Percentiles rank a stretch among this genome's conserved stretches.
Conservation (phyloP, 768 basidiomycete species). For the Russula virescens region DNA sequence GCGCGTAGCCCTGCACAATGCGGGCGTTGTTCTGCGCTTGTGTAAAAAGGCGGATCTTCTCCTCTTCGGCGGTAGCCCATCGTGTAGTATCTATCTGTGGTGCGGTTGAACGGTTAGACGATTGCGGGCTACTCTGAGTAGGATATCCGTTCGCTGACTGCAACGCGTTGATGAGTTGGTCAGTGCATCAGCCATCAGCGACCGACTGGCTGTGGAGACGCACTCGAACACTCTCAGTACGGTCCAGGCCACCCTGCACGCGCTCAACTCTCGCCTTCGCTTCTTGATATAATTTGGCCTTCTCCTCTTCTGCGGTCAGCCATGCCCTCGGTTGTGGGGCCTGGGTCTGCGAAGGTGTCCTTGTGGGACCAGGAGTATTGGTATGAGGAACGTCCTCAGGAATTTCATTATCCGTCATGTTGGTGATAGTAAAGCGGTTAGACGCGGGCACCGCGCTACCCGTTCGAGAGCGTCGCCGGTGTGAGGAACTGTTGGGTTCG, state of each 20-base stretch:
- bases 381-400: slow-evolving; percentile 41
- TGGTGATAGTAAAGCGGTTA: slow-evolving; percentile 39
- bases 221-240: slow-evolving; percentile 28
- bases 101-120: slow-evolving; percentile 21
- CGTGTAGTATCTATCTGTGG: slow-evolving; percentile 20
- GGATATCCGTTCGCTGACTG: slow-evolving; percentile 14
- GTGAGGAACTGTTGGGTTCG: slow-evolving; percentile 14
- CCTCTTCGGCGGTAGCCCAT: slow-evolving; percentile 71
- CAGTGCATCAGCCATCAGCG: background rate
- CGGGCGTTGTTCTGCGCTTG: slow-evolving; percentile 62
- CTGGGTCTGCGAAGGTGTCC: background rate
- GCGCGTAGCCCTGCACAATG: slow-evolving; percentile 45
- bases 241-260: slow-evolving; percentile 34
- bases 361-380: slow-evolving; percentile 14
- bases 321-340: slow-evolving; percentile 16
- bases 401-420: slow-evolving; percentile 34
- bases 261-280: slow-evolving; percentile 38
- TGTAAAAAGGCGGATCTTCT: slow-evolving; percentile 67
- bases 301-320: slow-evolving; percentile 43
- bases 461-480: slow-evolving; percentile 31
- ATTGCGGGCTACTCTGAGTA: slow-evolving; percentile 24
- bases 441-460: slow-evolving; percentile 26
- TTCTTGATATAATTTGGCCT: slow-evolving; percentile 36
- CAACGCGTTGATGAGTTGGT: background rate
- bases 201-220: slow-evolving; percentile 13